Conservation (phyloP, 192 early-diverging fungal species). For the Podochytrium sp. region DNA sequence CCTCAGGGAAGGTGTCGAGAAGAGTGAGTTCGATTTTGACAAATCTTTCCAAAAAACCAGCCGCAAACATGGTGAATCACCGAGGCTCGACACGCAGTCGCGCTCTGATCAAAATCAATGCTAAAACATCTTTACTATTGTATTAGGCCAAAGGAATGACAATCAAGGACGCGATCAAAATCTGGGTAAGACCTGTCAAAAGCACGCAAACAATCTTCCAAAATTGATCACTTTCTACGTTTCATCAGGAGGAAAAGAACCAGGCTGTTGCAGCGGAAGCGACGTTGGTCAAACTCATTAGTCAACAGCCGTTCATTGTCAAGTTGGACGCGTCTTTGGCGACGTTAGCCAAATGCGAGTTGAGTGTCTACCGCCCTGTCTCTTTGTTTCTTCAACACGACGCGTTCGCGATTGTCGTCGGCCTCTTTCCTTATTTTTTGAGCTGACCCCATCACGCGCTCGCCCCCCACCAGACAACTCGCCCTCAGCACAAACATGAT, state of each 20-base stretch:
- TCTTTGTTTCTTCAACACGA: too few relatives aligned
- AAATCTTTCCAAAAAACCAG: too few relatives aligned
- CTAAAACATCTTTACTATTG: too few relatives aligned
- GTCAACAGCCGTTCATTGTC: slow-evolving; percentile 51
- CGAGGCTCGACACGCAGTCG: too few relatives aligned
- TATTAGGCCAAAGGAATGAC: slow-evolving; percentile 46
- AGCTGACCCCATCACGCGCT: not conserved
- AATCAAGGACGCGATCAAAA: slow-evolving; percentile 55
- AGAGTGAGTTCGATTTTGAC: too few relatives aligned
- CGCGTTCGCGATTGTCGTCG: not conserved
- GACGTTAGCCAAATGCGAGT: slow-evolving; percentile 45
- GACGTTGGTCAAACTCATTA: slow-evolving; percentile 47
- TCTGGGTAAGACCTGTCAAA: slow-evolving; percentile 43
- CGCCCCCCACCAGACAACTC: slow-evolving; percentile 48
- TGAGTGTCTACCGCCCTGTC: not conserved
- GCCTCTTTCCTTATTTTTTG: not conserved
- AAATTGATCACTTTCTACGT: not conserved
- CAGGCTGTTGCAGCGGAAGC: slow-evolving; percentile 38
- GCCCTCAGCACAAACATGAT: slow-evolving; percentile 53
- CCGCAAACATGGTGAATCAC: too few relatives aligned
- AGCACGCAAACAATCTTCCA: not conserved
- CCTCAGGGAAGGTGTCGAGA: too few relatives aligned
- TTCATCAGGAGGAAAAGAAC: slow-evolving; percentile 47
- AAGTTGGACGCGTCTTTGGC: slow-evolving; percentile 57
- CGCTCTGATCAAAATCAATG: too few relatives aligned